Conservation (phyloP, 768 basidiomycete genomes). For the Lactarius vividus region DNA sequence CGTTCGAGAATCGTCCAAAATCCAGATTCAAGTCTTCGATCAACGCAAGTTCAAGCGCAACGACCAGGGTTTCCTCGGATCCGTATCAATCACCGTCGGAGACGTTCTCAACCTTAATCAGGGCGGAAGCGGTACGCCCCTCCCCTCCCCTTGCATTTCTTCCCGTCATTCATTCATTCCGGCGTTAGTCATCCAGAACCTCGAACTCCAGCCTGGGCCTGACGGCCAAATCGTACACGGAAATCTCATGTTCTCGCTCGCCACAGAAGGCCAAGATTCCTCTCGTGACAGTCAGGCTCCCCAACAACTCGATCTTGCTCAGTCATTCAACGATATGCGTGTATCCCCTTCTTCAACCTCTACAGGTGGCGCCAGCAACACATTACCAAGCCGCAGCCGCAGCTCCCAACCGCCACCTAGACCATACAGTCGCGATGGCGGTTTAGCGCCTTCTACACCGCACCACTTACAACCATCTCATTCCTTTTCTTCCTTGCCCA, state of each 20-base stretch:
- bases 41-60: slow-evolving; percentile 83
- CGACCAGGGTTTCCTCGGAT: slow-evolving; percentile 68
- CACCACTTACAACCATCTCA: slow-evolving; percentile 20
- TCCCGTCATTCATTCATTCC: neutral
- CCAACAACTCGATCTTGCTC: slow-evolving; percentile 27
- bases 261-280: slow-evolving; percentile 32
- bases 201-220: slow-evolving; percentile 68
- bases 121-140: slow-evolving; percentile 31
- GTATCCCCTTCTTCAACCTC: slow-evolving; percentile 4
- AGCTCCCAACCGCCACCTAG: slow-evolving; percentile 9
- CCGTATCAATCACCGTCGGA: slow-evolving; percentile 44
- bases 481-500: slow-evolving; percentile 19
- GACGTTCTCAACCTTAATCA: slow-evolving; percentile 41
- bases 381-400: slow-evolving; percentile 18
- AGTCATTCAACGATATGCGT: slow-evolving; percentile 19
- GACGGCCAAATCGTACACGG: slow-evolving; percentile 81
- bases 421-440: neutral
- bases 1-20: slow-evolving; percentile 69
- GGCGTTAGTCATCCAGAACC: slow-evolving; percentile 59
- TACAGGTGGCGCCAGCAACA: neutral
- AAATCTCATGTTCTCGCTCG: slow-evolving; percentile 65
- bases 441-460: slow-evolving; percentile 12
- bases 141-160: neutral
- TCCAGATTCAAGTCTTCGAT: slow-evolving; percentile 88
- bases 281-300: slow-evolving; percentile 22